Evolutionary conservation across 2,329 filamentous ascomycete genomes (phyloP), one percentile per base, ranked within the genome.

Genomic region (Juglanconis oblonga): DNA sequence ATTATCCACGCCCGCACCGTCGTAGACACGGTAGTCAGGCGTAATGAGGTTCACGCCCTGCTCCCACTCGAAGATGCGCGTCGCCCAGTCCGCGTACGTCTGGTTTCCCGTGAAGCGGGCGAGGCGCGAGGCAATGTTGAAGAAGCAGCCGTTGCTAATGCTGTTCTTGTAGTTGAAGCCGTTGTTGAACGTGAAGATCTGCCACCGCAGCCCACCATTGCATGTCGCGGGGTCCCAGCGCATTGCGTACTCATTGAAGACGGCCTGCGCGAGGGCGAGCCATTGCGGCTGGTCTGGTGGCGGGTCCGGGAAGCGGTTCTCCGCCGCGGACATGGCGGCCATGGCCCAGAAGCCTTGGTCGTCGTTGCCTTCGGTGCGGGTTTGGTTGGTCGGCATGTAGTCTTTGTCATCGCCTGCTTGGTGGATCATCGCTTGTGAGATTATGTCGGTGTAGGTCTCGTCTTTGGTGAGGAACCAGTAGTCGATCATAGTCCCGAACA

Each of bases 311-410:
- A 89, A 94, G 64, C 86, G 87, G 67, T 87, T 84, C 74, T 96
- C 91, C 42, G 89, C 88, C 2, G 91, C 91, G 9, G 84, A 83
- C 80, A 96, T 89, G 62, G 88, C 89, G 1, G 91, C 85, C 78
- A 95, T 82, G n/a, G 84, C 90, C 91, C 91, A 96, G 74, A 95
- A 94, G 5, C 89, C 87, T 72, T 91, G 89, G 67, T 91, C 89
- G 64, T 92, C 89, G 73, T 91, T 91, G 64, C 88, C 88, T 63
- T 82, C 73, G 2, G 80, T 81, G 52, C 77, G 73, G 6, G 84
- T 86, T 71, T 87, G 85, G 72, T 88, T 88, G n/a, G 72, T 69
- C 3, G 88, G 88, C 86, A 89, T 87, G 70, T 81, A 89, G 69
- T 89, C 83, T 11, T 71, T 68, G 63, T 84, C 79, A n/a, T 79